Conservation (phyloP, 768 basidiomycete species). For the Suillus brevipes region DNA sequence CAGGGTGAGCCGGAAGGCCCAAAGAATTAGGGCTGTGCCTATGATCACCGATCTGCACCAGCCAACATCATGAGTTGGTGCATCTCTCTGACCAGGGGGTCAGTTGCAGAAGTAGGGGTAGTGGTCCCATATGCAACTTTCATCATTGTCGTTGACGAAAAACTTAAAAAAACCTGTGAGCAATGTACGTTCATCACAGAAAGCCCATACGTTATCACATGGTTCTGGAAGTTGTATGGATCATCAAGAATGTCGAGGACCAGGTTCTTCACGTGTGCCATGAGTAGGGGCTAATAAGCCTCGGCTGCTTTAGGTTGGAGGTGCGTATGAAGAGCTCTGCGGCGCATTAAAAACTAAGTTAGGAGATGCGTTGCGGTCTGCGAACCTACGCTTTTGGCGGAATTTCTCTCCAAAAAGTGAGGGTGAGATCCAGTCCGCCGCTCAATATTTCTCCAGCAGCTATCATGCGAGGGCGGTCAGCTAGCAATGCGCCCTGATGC, state of each 20-base stretch:
- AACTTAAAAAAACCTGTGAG: background rate
- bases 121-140: background rate
- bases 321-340: background rate
- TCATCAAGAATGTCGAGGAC: background rate
- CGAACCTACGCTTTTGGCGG: background rate
- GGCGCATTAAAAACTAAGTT: background rate
- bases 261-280: background rate
- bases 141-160: background rate
- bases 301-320: background rate
- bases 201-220: background rate
- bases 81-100: background rate
- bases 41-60: constrained; percentile 51
- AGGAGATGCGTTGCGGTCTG: background rate
- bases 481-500: background rate
- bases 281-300: background rate
- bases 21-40: constrained; percentile 43
- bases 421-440: background rate
- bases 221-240: background rate
- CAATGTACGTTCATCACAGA: background rate
- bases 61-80: constrained; percentile 10
- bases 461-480: background rate
- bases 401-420: background rate
- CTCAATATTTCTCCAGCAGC: background rate
- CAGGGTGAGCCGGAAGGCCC: constrained; percentile 19
- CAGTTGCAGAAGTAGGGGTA: background rate